Evolutionary conservation across 164 flowering plant species (phyloP), one percentile per base, ranked within the genome.

Genomic region (Berberis vulgaris): DNA sequence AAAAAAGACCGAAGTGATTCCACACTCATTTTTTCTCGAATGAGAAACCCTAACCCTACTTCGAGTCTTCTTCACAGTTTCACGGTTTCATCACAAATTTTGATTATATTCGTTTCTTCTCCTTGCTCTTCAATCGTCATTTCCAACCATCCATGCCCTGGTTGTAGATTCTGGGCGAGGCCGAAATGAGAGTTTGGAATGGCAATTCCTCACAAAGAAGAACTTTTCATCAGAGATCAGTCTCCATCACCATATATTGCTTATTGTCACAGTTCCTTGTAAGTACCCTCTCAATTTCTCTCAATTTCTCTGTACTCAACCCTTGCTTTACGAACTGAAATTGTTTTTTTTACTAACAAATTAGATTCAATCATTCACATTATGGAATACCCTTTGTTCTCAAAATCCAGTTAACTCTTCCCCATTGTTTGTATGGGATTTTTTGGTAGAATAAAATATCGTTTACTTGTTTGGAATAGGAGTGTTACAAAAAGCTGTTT

Each of bases 261-360:
- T 86, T 47, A 9, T 86, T 26, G 74, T 86, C 70, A 82, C 91
- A 6, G 77, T 83, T 50, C 91, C 91, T 43, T 86, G 91, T 86
- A 79, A 65, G 80, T 55, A 7, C 60, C 61, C 5, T 26, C 26
- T 26, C 26, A 26, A 26, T n/a, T 4, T 64, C 26, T 8, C 58
- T 7, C 49, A 2, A 9, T 26, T 6, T 38, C 38, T 56, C 39
- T 56, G 9, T 6, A 38, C 6, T 26, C 39, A 1, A 4, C 13
- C 7, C 10, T 41, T 13, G 26, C 7, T 41, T 52, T 26, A 26
- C 26, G 26, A 26, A 26, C 54, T 52, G 10, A 52, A 12, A 52
- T 52, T 6, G 3, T 4, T 10, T 26, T 52, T 9, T 6, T 52
- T 52, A 52, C 10, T 6, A 6, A 6, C 6, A 6, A 49, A 11